These are phyloP conservation scores for Diaporthe sp. DNA, from an alignment of 2,329 filamentous ascomycete genomes.

Conservation along the genomic window DNA sequence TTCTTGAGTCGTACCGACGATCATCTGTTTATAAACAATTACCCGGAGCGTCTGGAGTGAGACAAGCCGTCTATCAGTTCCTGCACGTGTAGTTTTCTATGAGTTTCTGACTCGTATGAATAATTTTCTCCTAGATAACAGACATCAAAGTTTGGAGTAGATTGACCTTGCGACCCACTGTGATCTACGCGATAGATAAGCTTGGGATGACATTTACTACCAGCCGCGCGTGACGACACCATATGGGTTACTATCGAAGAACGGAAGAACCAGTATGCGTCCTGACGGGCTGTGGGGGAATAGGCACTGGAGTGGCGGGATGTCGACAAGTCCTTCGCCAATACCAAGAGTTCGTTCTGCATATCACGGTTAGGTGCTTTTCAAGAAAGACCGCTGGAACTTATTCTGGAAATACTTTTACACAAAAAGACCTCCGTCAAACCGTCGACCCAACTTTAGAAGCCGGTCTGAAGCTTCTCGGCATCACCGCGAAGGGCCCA, in stretches of 20 bases:
- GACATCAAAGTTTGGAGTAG: neutral
- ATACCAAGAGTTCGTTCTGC: neutral
- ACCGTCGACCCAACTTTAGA: neutral
- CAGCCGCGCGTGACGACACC: neutral
- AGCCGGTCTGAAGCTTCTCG: neutral
- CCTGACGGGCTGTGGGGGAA: neutral
- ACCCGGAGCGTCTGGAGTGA: neutral
- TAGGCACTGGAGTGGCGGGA: neutral
- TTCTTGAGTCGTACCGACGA: neutral
- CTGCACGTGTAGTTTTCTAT: neutral
- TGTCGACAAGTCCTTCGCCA: neutral
- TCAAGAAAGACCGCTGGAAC: rapidly evolving
- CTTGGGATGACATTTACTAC: neutral
- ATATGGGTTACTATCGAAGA: neutral
- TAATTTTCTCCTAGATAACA: neutral
- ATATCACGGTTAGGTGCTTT: neutral
- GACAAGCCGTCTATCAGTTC: too few relatives aligned
- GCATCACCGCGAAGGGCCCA: neutral
- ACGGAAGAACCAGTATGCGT: neutral
- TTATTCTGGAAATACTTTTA: too few relatives aligned
- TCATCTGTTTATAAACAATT: neutral
- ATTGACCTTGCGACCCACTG: neutral
- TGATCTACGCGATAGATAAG: neutral
- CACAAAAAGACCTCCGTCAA: too few relatives aligned
- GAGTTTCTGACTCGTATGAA: neutral